phyloP scores from a whole-genome alignment of 768 basidiomycete species.

The Crucibulum laeve region DNA sequence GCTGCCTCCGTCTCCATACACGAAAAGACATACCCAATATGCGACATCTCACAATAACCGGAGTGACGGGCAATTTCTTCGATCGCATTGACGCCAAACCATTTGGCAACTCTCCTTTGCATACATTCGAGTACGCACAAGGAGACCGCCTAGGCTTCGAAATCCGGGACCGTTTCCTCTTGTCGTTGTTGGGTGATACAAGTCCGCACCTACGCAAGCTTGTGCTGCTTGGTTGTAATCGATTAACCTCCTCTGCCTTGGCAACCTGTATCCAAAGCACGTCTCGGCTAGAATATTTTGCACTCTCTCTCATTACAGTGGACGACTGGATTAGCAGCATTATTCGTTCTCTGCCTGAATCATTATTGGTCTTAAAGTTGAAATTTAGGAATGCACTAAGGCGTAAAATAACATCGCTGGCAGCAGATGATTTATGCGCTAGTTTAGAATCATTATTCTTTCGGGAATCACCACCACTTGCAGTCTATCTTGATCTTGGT shows the following conservation, averaged over 20 bases:
- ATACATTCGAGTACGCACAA: conserved; percentile 29
- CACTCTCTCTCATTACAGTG: conserved; percentile 28
- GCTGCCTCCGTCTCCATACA: conserved; percentile 19
- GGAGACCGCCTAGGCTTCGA: conserved; percentile 29
- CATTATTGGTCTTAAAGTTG: conserved; percentile 27
- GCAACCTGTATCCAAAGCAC: conserved; percentile 22
- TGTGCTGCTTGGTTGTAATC: conserved; percentile 28
- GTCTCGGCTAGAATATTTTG: conserved; percentile 26
- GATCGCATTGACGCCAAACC: conserved; percentile 21
- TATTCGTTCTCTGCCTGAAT: conserved; percentile 21
- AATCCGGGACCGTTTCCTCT: conserved; percentile 27
- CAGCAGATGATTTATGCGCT: conserved; percentile 26
- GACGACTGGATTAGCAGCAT: conserved; percentile 27
- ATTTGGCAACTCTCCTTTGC: conserved; percentile 23
- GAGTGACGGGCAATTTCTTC: conserved; percentile 28
- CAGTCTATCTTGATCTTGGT: background rate
- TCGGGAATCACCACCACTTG: background rate
- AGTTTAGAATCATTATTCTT: conserved; percentile 18
- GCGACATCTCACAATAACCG: conserved; percentile 22
- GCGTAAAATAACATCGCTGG: conserved; percentile 21
- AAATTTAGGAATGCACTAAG: conserved; percentile 28
- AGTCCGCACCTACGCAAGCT: conserved; percentile 21
- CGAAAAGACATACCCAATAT: conserved; percentile 13
- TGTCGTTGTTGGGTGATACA: conserved; percentile 19
- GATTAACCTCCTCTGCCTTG: conserved; percentile 23